These are phyloP conservation scores for Coemansia sp. DNA, from an alignment of 192 early-diverging fungal genomes.

Conservation along the genomic window DNA sequence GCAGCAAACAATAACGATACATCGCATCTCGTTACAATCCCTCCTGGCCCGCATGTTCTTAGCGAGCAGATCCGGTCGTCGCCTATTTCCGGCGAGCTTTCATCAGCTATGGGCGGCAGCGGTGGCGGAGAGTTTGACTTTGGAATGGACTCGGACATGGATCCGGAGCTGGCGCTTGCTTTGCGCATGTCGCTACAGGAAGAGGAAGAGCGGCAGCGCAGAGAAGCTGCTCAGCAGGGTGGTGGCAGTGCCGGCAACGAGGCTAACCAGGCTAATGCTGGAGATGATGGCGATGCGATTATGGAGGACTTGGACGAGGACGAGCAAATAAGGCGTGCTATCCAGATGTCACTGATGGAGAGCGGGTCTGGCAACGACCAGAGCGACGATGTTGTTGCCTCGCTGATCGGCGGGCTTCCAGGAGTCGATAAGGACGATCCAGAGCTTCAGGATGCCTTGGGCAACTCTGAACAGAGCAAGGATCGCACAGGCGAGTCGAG, in stretches of 20 bases:
- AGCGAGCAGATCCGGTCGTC: slow-evolving; percentile 81
- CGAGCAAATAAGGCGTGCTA: slow-evolving; percentile 48
- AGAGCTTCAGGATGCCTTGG: slow-evolving; percentile 66
- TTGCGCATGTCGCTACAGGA: slow-evolving; percentile 96
- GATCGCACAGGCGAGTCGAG: background rate
- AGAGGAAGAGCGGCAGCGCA: slow-evolving; percentile 83
- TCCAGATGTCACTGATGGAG: slow-evolving; percentile 55
- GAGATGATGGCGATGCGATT: slow-evolving; percentile 24
- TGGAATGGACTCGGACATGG: slow-evolving; percentile 90
- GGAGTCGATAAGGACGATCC: slow-evolving; percentile 88
- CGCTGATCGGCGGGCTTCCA: slow-evolving; percentile 77
- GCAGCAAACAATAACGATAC: slow-evolving; percentile 92
- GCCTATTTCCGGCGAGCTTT: slow-evolving; percentile 71
- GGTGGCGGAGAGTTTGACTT: slow-evolving; percentile 74
- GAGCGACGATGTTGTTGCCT: slow-evolving; percentile 65
- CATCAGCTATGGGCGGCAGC: slow-evolving; percentile 66
- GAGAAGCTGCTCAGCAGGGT: slow-evolving; percentile 26
- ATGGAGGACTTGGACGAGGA: slow-evolving; percentile 52
- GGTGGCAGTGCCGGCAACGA: background rate
- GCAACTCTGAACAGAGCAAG: slow-evolving; percentile 50
- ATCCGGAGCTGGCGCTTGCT: slow-evolving; percentile 90
- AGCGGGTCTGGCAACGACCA: slow-evolving; percentile 19
- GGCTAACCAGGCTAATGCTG: slow-evolving; percentile 1
- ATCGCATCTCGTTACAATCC: slow-evolving; percentile 88
- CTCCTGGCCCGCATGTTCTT: slow-evolving; percentile 91